Percentiles rank a stretch among this genome's conserved stretches.
Evolutionary conservation across 1,284 basidiomycete genomes (phyloP).

Genomic region (Ustilago xerochloae): DNA sequence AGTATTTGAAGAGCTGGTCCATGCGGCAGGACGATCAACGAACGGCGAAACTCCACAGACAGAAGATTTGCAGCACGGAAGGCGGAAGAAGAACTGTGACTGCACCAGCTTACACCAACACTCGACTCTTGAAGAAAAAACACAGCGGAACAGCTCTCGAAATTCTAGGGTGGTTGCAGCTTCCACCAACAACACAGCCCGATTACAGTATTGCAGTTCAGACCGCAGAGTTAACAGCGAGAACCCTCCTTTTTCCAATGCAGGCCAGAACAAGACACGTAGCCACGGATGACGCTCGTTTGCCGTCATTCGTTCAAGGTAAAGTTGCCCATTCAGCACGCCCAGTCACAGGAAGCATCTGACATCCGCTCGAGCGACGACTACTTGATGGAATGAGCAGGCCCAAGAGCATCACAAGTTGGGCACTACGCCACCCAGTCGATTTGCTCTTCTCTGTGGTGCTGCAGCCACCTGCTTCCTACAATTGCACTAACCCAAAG

Average conservation of each 20-base stretch:
- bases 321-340: too few relatives aligned
- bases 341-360: too few relatives aligned
- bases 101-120: background rate
- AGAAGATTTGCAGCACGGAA: slow-evolving; percentile 24
- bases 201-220: too few relatives aligned
- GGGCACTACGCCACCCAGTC: background rate
- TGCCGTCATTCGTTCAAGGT: too few relatives aligned
- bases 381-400: too few relatives aligned
- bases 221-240: too few relatives aligned
- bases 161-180: slow-evolving; percentile 10
- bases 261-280: too few relatives aligned
- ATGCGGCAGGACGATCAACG: slow-evolving; percentile 27
- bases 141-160: background rate
- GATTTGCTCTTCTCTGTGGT: too few relatives aligned
- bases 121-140: background rate
- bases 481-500: background rate
- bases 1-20: slow-evolving; percentile 23
- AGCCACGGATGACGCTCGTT: too few relatives aligned
- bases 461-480: background rate
- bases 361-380: too few relatives aligned
- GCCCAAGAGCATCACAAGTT: background rate
- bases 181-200: too few relatives aligned
- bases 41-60: slow-evolving; percentile 31
- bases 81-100: slow-evolving; percentile 25
- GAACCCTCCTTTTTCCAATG: too few relatives aligned